Evolutionary conservation across 441 rosid species (phyloP), one percentile per base, ranked within the genome.

Genomic region (Gossypium aridum): DNA sequence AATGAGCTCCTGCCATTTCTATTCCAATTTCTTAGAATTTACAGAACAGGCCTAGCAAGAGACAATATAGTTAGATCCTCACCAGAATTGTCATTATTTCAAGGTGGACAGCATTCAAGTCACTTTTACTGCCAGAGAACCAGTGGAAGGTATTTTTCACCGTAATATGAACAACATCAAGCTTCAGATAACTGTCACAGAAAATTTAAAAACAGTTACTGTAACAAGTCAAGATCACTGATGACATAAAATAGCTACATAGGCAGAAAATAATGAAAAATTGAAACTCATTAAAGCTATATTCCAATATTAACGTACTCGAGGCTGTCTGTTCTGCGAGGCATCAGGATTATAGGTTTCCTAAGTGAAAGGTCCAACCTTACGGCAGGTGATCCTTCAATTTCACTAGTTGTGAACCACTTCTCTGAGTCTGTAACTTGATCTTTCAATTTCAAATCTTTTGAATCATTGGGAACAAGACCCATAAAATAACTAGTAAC

Each of bases 321-420:
- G 49, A 79, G 85, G 83, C 97, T 96, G 78, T 91, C 89, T 47
- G 99, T 94, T 69, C 76, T 85, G 39, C 90, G 94, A 80, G 99
- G 99, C 99, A 96, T 94, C 85, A 94, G 81, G 84, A 96, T 96
- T 78, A 96, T 92, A 63, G 99, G 99, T 77, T 90, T 92, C 82
- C 84, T 86, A 37, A 96, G 93, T 65, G 99, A 94, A 78, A 96
- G 87, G 86, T 91, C 92, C 85, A 96, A 86, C 87, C 87, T 96
- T 61, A 96, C 73, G 79, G 99, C 96, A 67, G 99, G 98, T 73
- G 97, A 94, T 73, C 99, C 99, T 79, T 94, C 98, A 80, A 94
- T 86, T 84, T 92, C 98, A 78, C 95, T 89, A 43, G 96, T 81
- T 6, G 96, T 90, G 83, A 94, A 92, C 93, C 91, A 89, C 81